Evolutionary conservation across 805 yeast genomes (phyloP).

Genomic region (Starmerella sirachaensis): DNA sequence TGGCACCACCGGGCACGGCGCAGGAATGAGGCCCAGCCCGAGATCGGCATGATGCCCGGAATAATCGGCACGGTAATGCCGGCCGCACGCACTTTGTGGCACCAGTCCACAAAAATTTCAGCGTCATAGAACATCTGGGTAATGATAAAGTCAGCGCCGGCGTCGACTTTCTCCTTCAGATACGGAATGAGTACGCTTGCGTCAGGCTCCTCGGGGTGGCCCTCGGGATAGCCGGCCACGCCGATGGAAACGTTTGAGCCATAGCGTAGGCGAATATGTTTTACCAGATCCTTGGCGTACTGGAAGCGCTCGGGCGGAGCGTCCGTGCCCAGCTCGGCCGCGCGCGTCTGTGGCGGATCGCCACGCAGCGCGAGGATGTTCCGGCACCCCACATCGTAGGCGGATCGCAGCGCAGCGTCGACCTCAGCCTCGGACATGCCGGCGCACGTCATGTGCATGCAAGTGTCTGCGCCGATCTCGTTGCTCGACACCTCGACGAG

Average conservation of each 20-base stretch:
- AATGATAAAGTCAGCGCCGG: conserved; percentile 85
- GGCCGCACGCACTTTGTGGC: conserved; percentile 48
- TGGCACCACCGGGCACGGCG: conserved; percentile 95
- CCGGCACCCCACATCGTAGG: conserved; percentile 85
- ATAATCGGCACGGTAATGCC: conserved; percentile 81
- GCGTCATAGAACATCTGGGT: conserved; percentile 97
- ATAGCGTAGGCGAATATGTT: conserved; percentile 59
- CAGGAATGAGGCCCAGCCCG: conserved; percentile 84
- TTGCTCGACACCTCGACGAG: conserved; percentile 85
- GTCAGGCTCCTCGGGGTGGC: conserved; percentile 78
- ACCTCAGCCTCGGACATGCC: conserved; percentile 76
- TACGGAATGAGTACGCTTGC: conserved; percentile 41
- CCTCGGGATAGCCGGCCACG: conserved; percentile 96
- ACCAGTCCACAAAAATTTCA: conserved; percentile 77
- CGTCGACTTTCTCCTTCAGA: conserved; percentile 80
- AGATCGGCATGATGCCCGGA: conserved; percentile 98
- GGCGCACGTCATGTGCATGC: conserved; percentile 96
- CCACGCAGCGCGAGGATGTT: conserved; percentile 91
- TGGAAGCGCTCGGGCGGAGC: conserved; percentile 37
- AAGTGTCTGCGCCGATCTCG: conserved; percentile 83
- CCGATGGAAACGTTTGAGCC: conserved; percentile 91
- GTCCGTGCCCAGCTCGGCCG: conserved; percentile 39
- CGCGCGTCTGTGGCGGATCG: conserved; percentile 69
- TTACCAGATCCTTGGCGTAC: conserved; percentile 78
- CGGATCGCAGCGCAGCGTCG: conserved; percentile 73